Conservation (phyloP, 2,329 filamentous ascomycete genomes). For the Alternaria sp. region DNA sequence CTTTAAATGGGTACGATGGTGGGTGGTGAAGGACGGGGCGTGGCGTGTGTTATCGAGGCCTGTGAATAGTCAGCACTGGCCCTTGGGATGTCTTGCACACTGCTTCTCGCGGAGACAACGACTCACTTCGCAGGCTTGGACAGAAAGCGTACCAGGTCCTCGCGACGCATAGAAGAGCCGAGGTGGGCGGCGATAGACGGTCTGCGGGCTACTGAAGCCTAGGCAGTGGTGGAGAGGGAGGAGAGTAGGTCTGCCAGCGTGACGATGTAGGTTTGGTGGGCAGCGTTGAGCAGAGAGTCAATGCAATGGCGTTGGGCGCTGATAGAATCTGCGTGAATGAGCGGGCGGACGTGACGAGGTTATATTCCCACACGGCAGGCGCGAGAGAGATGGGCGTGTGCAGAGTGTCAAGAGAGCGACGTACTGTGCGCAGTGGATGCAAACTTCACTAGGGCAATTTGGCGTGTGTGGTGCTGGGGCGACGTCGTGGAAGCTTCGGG, state of each 20-base stretch:
- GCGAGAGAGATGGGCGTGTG: background rate
- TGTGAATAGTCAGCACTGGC: conserved; percentile 40
- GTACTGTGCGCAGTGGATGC: conserved; percentile 9
- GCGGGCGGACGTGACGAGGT: background rate
- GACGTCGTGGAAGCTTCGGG: conserved; percentile 13
- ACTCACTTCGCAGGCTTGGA: conserved; percentile 93
- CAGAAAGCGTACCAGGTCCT: conserved; percentile 89
- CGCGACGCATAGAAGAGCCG: conserved; percentile 79
- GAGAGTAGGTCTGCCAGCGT: conserved; percentile 43
- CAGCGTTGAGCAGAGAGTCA: conserved; percentile 11
- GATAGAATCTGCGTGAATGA: conserved; percentile 9
- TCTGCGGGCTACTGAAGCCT: conserved; percentile 49
- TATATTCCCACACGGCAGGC: background rate
- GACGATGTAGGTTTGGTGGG: conserved; percentile 24
- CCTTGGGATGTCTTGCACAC: background rate
- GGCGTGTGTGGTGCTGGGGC: conserved; percentile 8
- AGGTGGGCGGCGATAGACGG: conserved; percentile 23
- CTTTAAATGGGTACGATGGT: conserved; percentile 46
- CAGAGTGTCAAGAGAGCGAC: conserved; percentile 1
- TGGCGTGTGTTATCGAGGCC: conserved; percentile 72
- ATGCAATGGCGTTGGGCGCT: conserved; percentile 29
- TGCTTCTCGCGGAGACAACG: conserved; percentile 6
- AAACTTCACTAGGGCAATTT: conserved; percentile 3
- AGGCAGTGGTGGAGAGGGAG: conserved; percentile 33
- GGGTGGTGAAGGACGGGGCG: conserved; percentile 39